Conservation (phyloP, 768 basidiomycete genomes). For the Tylopilus subfusipes region DNA sequence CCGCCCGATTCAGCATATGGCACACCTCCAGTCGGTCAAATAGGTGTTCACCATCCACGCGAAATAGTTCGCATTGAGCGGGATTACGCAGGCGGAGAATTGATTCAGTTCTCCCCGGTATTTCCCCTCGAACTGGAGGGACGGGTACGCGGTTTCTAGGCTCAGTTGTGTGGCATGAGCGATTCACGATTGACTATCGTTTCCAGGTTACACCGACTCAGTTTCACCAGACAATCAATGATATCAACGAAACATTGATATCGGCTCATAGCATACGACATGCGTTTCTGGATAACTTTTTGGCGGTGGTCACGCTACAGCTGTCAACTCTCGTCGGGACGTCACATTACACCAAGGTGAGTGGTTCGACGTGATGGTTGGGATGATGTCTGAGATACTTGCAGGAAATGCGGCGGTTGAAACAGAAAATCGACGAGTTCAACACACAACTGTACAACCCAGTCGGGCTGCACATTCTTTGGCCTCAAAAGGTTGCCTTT, state of each 20-base stretch:
- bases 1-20: slow-evolving; percentile 76
- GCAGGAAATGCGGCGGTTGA: slow-evolving; percentile 77
- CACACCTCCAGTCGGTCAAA: slow-evolving; percentile 74
- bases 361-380: slow-evolving; percentile 8
- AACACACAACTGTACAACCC: slow-evolving; percentile 81
- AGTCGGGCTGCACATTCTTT: slow-evolving; percentile 80
- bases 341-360: slow-evolving; percentile 81
- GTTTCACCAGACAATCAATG: slow-evolving; percentile 86
- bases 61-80: slow-evolving; percentile 90
- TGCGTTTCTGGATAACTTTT: slow-evolving; percentile 72
- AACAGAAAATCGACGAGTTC: slow-evolving; percentile 56
- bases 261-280: slow-evolving; percentile 77
- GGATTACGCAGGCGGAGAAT: slow-evolving; percentile 88
- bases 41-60: slow-evolving; percentile 86
- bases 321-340: slow-evolving; percentile 63
- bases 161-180: not conserved
- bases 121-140: slow-evolving; percentile 94
- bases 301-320: slow-evolving; percentile 80
- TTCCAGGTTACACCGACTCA: slow-evolving; percentile 83
- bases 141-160: slow-evolving; percentile 54
- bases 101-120: slow-evolving; percentile 83
- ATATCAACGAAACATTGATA: slow-evolving; percentile 84
- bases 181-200: not conserved
- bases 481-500: slow-evolving; percentile 82
- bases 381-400: slow-evolving; percentile 3